Evolutionary conservation across 495 filamentous ascomycete species (phyloP).

Genomic region (Letharia columbiana): DNA sequence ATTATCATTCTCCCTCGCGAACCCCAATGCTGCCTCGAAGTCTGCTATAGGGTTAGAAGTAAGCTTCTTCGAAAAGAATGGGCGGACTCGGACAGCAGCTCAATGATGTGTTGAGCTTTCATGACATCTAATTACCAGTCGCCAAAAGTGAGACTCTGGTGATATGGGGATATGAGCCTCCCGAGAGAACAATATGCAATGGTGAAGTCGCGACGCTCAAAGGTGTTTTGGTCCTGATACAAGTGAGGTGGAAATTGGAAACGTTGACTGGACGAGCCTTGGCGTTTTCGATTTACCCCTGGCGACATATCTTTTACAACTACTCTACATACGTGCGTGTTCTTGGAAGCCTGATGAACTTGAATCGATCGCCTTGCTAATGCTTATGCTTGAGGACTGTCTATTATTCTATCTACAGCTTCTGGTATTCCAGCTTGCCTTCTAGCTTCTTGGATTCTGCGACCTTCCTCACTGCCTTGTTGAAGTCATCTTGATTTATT

Average conservation of each 20-base stretch:
- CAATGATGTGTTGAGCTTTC: not conserved
- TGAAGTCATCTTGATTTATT: slow-evolving; percentile 97
- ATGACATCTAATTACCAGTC: not conserved
- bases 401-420: slow-evolving; percentile 54
- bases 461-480: slow-evolving; percentile 95
- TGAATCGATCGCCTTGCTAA: slow-evolving; percentile 4
- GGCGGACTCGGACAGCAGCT: not conserved
- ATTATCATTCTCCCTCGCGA: not conserved
- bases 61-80: not conserved
- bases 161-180: too few relatives aligned
- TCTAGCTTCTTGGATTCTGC: slow-evolving; percentile 97
- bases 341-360: not conserved
- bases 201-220: not conserved
- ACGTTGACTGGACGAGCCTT: not conserved
- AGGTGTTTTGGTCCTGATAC: too few relatives aligned
- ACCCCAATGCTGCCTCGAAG: not conserved
- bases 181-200: not conserved
- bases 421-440: slow-evolving; percentile 96
- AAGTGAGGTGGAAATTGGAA: not conserved
- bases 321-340: not conserved
- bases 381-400: slow-evolving; percentile 13
- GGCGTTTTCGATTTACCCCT: slow-evolving; percentile 8
- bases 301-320: not conserved
- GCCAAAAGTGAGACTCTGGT: too few relatives aligned
- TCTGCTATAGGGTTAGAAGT: not conserved